phyloP scores from a whole-genome alignment of 2,329 filamentous ascomycete species.

The Niveomyces coronatus region DNA sequence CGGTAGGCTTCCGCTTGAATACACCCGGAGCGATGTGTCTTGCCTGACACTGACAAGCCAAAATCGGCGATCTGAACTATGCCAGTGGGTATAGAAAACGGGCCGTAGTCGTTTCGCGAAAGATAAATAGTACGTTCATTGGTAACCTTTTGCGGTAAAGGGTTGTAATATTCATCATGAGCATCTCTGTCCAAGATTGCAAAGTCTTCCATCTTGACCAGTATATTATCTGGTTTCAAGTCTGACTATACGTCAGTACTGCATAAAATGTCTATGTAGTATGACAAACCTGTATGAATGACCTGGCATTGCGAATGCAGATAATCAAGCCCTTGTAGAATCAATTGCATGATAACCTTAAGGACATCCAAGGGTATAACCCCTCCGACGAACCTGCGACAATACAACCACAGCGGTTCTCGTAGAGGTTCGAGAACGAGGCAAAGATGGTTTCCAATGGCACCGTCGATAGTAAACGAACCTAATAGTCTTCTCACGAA shows the following conservation, averaged over 20 bases:
- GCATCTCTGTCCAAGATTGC: slow-evolving; percentile 13
- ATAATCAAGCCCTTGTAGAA: slow-evolving; percentile 15
- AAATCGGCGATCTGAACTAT: slow-evolving; percentile 15
- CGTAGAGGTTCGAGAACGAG: slow-evolving; percentile 15
- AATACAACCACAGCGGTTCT: slow-evolving; percentile 18
- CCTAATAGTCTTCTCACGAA: slow-evolving; percentile 14
- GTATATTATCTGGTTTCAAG: slow-evolving; percentile 15
- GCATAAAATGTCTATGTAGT: too few relatives aligned
- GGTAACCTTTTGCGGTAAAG: slow-evolving; percentile 14
- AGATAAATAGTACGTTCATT: slow-evolving; percentile 14
- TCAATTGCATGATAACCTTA: slow-evolving; percentile 16
- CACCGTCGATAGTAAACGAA: slow-evolving; percentile 11
- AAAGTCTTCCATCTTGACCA: slow-evolving; percentile 13
- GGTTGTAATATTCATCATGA: slow-evolving; percentile 13
- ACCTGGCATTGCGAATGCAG: slow-evolving; percentile 15
- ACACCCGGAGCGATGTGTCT: slow-evolving; percentile 4
- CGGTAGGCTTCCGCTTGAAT: slow-evolving; percentile 14
- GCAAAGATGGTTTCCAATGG: slow-evolving; percentile 11
- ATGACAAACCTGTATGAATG: slow-evolving; percentile 17
- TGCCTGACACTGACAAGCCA: slow-evolving; percentile 10
- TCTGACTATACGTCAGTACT: too few relatives aligned
- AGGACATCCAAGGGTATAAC: slow-evolving; percentile 11
- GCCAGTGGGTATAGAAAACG: slow-evolving; percentile 11
- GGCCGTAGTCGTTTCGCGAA: slow-evolving; percentile 15
- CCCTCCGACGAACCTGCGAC: slow-evolving; percentile 11